phyloP scores from a whole-genome alignment of 768 basidiomycete genomes.

The Chiua virens region DNA sequence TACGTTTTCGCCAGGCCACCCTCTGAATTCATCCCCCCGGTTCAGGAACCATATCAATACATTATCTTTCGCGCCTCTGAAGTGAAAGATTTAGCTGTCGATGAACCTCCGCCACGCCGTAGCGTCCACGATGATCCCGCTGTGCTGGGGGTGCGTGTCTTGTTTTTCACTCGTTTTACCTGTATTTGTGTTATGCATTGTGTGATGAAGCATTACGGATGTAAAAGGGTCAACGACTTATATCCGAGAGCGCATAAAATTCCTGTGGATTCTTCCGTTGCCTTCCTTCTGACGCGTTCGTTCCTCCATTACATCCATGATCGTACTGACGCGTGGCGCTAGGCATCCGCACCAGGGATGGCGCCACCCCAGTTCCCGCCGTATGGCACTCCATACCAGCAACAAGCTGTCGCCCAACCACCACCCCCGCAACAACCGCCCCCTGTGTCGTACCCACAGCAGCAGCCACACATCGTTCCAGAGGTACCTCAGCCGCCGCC shows the following conservation, averaged over 20 bases:
- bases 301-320: too few relatives aligned
- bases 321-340: slow-evolving; percentile 13
- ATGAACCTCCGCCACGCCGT: slow-evolving; percentile 57
- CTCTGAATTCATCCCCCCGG: slow-evolving; percentile 78
- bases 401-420: slow-evolving; percentile 31
- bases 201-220: slow-evolving; percentile 48
- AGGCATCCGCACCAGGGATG: slow-evolving; percentile 52
- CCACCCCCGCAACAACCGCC: slow-evolving; percentile 31
- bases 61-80: slow-evolving; percentile 91
- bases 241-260: slow-evolving; percentile 46
- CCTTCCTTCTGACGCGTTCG: slow-evolving; percentile 51
- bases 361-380: slow-evolving; percentile 30
- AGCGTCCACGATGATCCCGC: slow-evolving; percentile 85
- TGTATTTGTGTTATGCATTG: slow-evolving; percentile 5
- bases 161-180: slow-evolving; percentile 24
- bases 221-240: slow-evolving; percentile 39
- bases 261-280: slow-evolving; percentile 58
- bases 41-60: slow-evolving; percentile 81
- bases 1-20: slow-evolving; percentile 50
- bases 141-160: slow-evolving; percentile 67
- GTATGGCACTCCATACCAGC: slow-evolving; percentile 32
- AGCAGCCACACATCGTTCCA: slow-evolving; percentile 24
- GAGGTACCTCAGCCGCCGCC: slow-evolving; percentile 27
- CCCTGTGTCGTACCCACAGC: slow-evolving; percentile 28
- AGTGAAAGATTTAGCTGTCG: slow-evolving; percentile 86